A percentile compares a stretch with the other conserved stretches of the same genome.
These are phyloP conservation scores for Mycena floridula DNA, from an alignment of 768 basidiomycete species.

Conservation along the genomic window DNA sequence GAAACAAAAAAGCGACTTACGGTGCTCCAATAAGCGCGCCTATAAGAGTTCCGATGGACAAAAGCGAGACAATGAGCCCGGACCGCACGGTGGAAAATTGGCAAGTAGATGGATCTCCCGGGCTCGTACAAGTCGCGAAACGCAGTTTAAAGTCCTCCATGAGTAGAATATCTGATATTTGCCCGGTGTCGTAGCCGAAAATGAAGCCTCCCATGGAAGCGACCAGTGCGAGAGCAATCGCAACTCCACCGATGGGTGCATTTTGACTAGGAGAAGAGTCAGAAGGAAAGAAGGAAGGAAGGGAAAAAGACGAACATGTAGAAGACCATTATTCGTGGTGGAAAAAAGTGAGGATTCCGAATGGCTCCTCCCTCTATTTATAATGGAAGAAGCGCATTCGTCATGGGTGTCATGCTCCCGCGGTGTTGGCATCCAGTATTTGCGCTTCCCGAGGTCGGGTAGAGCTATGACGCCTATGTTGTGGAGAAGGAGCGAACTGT, in stretches of 20 bases:
- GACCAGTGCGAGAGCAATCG: slow-evolving; percentile 60
- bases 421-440: too few relatives aligned
- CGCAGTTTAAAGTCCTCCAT: slow-evolving; percentile 65
- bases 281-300: not conserved
- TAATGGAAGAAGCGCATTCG: too few relatives aligned
- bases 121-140: slow-evolving; percentile 47
- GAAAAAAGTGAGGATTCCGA: too few relatives aligned
- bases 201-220: slow-evolving; percentile 71
- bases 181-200: slow-evolving; percentile 69
- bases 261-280: slow-evolving; percentile 35
- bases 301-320: slow-evolving; percentile 3
- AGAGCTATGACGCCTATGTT: too few relatives aligned
- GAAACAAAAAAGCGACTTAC: slow-evolving; percentile 27
- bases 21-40: slow-evolving; percentile 59
- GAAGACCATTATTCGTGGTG: slow-evolving; percentile 4
- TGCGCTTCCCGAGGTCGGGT: too few relatives aligned
- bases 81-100: slow-evolving; percentile 49
- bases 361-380: too few relatives aligned
- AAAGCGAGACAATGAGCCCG: slow-evolving; percentile 63
- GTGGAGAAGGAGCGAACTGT: too few relatives aligned
- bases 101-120: slow-evolving; percentile 35
- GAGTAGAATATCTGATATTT: slow-evolving; percentile 71
- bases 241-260: slow-evolving; percentile 54
- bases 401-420: too few relatives aligned
- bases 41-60: slow-evolving; percentile 64